Conservation (phyloP, 108 stramenopile species). For the Ochromonas danica region DNA sequence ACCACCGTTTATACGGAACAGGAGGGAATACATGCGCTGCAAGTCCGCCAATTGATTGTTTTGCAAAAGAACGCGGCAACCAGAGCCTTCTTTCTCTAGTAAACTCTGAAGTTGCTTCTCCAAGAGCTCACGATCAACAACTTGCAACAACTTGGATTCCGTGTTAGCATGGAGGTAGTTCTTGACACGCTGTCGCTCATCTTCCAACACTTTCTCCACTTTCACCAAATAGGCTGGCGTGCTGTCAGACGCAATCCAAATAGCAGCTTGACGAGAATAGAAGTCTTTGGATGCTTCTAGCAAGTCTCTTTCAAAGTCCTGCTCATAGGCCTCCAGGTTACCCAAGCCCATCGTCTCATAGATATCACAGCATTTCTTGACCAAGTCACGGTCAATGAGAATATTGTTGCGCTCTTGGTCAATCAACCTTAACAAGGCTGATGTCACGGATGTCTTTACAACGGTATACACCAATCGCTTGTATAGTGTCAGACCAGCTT, state of each 20-base stretch:
- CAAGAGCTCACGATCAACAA: conserved; percentile 53
- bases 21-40: conserved; percentile 91
- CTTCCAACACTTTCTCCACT: conserved; percentile 79
- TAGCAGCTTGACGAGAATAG: conserved; percentile 84
- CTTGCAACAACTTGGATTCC: conserved; percentile 74
- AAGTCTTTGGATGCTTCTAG: conserved; percentile 70
- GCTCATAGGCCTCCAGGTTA: conserved; percentile 77
- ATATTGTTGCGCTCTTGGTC: conserved; percentile 78
- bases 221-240: conserved; percentile 95
- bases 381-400: conserved; percentile 80
- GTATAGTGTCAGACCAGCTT: conserved; percentile 85
- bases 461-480: conserved; percentile 88
- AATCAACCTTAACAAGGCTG: conserved; percentile 83
- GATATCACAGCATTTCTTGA: conserved; percentile 88
- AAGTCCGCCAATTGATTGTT: conserved; percentile 96
- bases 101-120: conserved; percentile 84
- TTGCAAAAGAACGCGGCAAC: conserved; percentile 84
- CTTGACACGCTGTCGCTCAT: conserved; percentile 78
- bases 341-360: conserved; percentile 97
- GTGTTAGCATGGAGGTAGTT: conserved; percentile 86
- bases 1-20: conserved; percentile 84
- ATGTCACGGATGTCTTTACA: conserved; percentile 77
- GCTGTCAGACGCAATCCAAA: conserved; percentile 90
- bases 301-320: conserved; percentile 82
- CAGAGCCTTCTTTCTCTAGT: conserved; percentile 94